A percentile compares a stretch with the other conserved stretches of the same genome.
Conservation (phyloP, 2,329 filamentous ascomycete species). For the Alternaria conjuncta region DNA sequence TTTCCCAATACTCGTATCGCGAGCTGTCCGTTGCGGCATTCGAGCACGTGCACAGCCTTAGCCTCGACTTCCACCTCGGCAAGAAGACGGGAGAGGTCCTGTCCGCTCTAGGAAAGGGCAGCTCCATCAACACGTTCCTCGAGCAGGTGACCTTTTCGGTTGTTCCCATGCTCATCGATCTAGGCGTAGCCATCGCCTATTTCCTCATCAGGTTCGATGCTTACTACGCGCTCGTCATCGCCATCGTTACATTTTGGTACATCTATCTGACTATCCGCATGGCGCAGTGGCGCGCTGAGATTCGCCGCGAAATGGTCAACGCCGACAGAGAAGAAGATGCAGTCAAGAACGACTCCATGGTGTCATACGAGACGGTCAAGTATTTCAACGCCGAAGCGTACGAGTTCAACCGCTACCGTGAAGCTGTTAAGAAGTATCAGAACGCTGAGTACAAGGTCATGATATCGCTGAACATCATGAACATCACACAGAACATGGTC, state of each 20-base stretch:
- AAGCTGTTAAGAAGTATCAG: constrained; percentile 64
- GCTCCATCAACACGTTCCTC: constrained; percentile 93
- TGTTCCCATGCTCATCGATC: constrained; percentile 90
- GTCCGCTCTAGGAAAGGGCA: constrained; percentile 94
- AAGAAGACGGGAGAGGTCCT: constrained; percentile 97
- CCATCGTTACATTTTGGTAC: constrained; percentile 93
- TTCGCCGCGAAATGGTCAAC: constrained; percentile 92
- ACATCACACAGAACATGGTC: constrained; percentile 68
- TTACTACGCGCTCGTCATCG: constrained; percentile 87
- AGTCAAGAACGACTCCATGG: constrained; percentile 98
- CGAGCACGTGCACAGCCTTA: constrained; percentile 94
- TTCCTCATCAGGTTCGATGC: constrained; percentile 81
- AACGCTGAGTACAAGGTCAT: constrained; percentile 63
- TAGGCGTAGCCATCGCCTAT: constrained; percentile 82
- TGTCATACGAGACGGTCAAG: constrained; percentile 87
- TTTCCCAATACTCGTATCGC: constrained; percentile 95
- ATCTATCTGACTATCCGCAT: constrained; percentile 95
- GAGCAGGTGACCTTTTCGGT: constrained; percentile 97
- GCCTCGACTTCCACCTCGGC: constrained; percentile 93
- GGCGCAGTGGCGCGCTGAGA: constrained; percentile 90
- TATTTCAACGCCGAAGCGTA: constrained; percentile 68
- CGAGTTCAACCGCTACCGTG: constrained; percentile 64
- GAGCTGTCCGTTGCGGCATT: constrained; percentile 94
- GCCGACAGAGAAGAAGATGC: constrained; percentile 94
- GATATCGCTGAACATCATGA: constrained; percentile 64